Conservation (phyloP, 2,329 filamentous ascomycete species). For the Hypomyces rosellus region DNA sequence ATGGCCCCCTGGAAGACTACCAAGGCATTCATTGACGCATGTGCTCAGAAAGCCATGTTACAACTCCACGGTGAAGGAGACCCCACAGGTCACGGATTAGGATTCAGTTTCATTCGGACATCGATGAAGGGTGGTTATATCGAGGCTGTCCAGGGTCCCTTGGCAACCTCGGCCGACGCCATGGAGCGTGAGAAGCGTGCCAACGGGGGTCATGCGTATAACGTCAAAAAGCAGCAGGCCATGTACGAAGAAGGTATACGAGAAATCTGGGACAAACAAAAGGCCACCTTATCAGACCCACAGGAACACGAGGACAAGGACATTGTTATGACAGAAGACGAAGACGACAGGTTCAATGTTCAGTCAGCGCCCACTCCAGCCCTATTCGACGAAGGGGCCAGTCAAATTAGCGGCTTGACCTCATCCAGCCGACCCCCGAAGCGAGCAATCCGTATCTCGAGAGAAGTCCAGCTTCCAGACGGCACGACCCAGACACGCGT, state of each 20-base stretch:
- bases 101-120: constrained; percentile 94
- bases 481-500: constrained; percentile 55
- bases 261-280: constrained; percentile 88
- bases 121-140: constrained; percentile 97
- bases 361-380: constrained; percentile 65
- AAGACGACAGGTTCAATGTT: constrained; percentile 64
- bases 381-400: constrained; percentile 67
- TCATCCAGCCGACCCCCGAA: constrained; percentile 59
- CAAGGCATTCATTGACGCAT: constrained; percentile 92
- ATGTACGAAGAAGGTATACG: constrained; percentile 89
- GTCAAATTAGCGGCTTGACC: constrained; percentile 66
- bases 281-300: constrained; percentile 65
- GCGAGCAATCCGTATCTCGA: constrained; percentile 66
- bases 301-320: constrained; percentile 62
- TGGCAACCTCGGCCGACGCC: constrained; percentile 69
- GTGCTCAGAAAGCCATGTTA: constrained; percentile 93
- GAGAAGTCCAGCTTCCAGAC: constrained; percentile 44
- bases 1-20: constrained; percentile 95
- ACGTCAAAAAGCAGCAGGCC: constrained; percentile 88
- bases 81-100: constrained; percentile 85
- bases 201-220: constrained; percentile 93
- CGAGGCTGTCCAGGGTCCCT: constrained; percentile 65
- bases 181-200: constrained; percentile 82
- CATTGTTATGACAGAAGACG: constrained; percentile 51
- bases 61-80: constrained; percentile 91